A percentile compares a stretch with the other conserved stretches of the same genome.
Conservation (phyloP, 805 yeast genomes). For the Metahyphopichia silvanorum region DNA sequence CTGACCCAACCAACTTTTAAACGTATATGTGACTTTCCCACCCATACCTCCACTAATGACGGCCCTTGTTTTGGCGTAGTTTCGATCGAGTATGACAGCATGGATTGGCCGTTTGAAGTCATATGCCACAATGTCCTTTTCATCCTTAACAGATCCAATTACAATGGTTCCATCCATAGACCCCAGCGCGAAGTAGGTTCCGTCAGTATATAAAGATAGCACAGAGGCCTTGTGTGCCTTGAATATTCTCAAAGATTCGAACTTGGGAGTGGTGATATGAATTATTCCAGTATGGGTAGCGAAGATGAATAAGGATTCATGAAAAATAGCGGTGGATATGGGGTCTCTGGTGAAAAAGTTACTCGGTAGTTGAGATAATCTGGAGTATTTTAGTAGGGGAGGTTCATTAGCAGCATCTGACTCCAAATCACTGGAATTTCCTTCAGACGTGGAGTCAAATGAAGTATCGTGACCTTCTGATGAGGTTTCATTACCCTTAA, state of each 20-base stretch:
- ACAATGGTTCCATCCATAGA: slow-evolving; percentile 94
- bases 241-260: slow-evolving; percentile 63
- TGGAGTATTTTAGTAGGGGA: slow-evolving; percentile 70
- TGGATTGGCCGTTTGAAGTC: slow-evolving; percentile 89
- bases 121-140: slow-evolving; percentile 62
- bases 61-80: slow-evolving; percentile 57
- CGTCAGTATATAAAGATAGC: slow-evolving; percentile 69
- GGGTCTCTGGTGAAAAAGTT: slow-evolving; percentile 74
- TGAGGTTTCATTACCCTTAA: no score
- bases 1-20: slow-evolving; percentile 84
- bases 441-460: no score
- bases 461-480: no score
- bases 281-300: slow-evolving; percentile 89
- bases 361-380: slow-evolving; percentile 65
- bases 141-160: slow-evolving; percentile 64
- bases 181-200: slow-evolving; percentile 74
- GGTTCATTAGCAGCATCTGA: slow-evolving; percentile 57
- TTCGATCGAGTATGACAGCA: slow-evolving; percentile 75
- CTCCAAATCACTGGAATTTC: no score
- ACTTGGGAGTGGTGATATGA: slow-evolving; percentile 61
- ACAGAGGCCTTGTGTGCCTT: slow-evolving; percentile 87
- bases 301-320: slow-evolving; percentile 62
- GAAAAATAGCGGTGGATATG: slow-evolving; percentile 64
- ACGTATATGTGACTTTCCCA: slow-evolving; percentile 73
- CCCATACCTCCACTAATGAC: slow-evolving; percentile 89